Percentiles rank a stretch among this genome's conserved stretches.
Conservation (phyloP, 139 green algal genomes). For the Asterochloris erici region DNA sequence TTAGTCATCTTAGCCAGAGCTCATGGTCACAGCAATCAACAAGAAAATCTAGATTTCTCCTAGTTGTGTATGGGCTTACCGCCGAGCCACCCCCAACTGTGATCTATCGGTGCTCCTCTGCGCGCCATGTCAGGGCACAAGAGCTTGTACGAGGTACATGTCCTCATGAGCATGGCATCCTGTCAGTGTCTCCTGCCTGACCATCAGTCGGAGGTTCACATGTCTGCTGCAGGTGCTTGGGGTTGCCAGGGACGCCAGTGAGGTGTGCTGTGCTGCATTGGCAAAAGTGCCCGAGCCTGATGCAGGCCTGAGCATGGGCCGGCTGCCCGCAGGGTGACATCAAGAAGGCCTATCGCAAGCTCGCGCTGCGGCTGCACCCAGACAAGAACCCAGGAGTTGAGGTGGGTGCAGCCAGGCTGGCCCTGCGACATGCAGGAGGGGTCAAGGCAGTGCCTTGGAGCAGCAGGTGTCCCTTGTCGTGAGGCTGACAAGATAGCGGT, state of each 20-base stretch:
- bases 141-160: constrained; percentile 7
- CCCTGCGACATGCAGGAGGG: background rate
- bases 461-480: too few species aligned
- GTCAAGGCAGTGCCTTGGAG: too few species aligned
- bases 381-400: constrained; percentile 85
- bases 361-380: constrained; percentile 85
- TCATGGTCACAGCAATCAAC: too few species aligned
- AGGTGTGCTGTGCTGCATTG: constrained; percentile 20
- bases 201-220: too few species aligned
- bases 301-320: background rate
- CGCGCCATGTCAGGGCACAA: background rate
- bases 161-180: background rate
- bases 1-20: too few species aligned
- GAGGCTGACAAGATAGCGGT: too few species aligned
- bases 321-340: constrained; percentile 48
- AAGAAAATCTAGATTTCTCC: too few species aligned
- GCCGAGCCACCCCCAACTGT: too few species aligned
- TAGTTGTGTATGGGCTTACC: too few species aligned
- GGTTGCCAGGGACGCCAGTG: constrained; percentile 45
- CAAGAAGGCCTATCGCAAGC: constrained; percentile 81
- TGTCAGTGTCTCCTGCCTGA: background rate
- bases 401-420: constrained; percentile 13
- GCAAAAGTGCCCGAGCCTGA: background rate
- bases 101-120: background rate
- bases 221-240: constrained; percentile 51